Conservation (phyloP, 345 rosid genomes). For the Populus nigra region DNA sequence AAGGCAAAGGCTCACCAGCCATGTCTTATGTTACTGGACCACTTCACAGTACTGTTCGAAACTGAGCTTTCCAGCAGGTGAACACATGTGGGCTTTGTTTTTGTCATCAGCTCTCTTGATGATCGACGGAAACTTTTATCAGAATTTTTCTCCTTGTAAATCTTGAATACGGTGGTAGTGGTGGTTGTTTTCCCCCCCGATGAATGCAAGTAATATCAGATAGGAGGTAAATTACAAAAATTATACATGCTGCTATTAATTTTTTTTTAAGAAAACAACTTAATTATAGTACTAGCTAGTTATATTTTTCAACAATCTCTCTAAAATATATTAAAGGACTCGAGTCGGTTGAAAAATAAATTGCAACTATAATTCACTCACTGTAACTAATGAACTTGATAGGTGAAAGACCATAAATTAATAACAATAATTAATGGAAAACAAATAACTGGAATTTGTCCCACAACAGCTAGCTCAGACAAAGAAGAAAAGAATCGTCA, state of each 20-base stretch:
- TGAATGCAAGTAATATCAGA: too few species aligned
- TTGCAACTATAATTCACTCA: too few species aligned
- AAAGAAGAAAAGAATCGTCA: not conserved
- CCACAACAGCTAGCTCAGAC: not conserved
- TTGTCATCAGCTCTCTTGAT: slow-evolving; percentile 8
- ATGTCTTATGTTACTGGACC: slow-evolving; percentile 19
- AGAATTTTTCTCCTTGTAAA: not conserved
- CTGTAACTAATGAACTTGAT: too few species aligned
- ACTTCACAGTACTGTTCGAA: slow-evolving; percentile 14
- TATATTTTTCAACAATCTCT: too few species aligned
- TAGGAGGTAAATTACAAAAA: too few species aligned
- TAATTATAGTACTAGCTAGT: too few species aligned
- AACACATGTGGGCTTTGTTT: slow-evolving; percentile 28
- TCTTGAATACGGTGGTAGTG: too few species aligned
- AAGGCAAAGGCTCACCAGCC: not conserved
- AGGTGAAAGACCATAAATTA: not conserved
- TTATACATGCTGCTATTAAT: too few species aligned
- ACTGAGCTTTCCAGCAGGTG: slow-evolving; percentile 16
- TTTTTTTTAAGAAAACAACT: too few species aligned
- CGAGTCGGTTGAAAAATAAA: too few species aligned
- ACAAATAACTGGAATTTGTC: not conserved
- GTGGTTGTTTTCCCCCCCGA: too few species aligned
- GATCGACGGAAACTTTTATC: not conserved
- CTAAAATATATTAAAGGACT: too few species aligned
- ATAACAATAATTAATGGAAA: not conserved